These are phyloP conservation scores for Chrysosporium keratinophilum DNA, from an alignment of 2,329 filamentous ascomycete genomes.

Conservation along the genomic window DNA sequence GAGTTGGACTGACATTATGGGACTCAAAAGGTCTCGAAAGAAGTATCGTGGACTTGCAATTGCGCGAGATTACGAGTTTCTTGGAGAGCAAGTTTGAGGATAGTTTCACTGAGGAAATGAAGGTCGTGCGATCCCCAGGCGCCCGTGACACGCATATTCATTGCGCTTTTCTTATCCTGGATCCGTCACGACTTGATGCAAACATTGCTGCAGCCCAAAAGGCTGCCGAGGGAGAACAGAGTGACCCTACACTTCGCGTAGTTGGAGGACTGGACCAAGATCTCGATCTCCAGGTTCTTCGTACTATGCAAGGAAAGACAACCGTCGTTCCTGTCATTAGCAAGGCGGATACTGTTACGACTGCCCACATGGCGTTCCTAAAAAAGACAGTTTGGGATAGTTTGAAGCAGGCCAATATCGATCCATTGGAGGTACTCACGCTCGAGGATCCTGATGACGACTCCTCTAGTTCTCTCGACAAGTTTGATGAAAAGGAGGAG, in stretches of 20 bases:
- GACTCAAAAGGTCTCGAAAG: constrained; percentile 93
- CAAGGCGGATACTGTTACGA: constrained; percentile 95
- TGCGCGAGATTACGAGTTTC: constrained; percentile 83
- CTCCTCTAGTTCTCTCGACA: constrained; percentile 29
- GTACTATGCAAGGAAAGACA: constrained; percentile 81
- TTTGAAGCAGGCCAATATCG: constrained; percentile 72
- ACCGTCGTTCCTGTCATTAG: constrained; percentile 91
- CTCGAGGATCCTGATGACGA: constrained; percentile 65
- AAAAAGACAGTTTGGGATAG: constrained; percentile 86
- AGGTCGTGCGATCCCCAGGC: constrained; percentile 84
- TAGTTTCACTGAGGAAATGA: constrained; percentile 94
- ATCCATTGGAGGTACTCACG: constrained; percentile 77
- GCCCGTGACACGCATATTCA: constrained; percentile 96
- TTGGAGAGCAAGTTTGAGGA: constrained; percentile 98
- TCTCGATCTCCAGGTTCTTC: constrained; percentile 81
- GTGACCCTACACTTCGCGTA: constrained; percentile 31
- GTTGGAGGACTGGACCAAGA: constrained; percentile 72
- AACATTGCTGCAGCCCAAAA: constrained; percentile 62
- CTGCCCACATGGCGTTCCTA: constrained; percentile 81
- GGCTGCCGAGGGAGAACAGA: constrained; percentile 45
- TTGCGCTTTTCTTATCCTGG: constrained; percentile 83
- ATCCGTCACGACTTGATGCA: constrained; percentile 72
- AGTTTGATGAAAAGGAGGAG: constrained; percentile 43
- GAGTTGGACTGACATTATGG: constrained; percentile 88
- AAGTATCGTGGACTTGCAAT: constrained; percentile 85